Conservation (phyloP, 495 filamentous ascomycete genomes). For the Schizothecium vesticola region DNA sequence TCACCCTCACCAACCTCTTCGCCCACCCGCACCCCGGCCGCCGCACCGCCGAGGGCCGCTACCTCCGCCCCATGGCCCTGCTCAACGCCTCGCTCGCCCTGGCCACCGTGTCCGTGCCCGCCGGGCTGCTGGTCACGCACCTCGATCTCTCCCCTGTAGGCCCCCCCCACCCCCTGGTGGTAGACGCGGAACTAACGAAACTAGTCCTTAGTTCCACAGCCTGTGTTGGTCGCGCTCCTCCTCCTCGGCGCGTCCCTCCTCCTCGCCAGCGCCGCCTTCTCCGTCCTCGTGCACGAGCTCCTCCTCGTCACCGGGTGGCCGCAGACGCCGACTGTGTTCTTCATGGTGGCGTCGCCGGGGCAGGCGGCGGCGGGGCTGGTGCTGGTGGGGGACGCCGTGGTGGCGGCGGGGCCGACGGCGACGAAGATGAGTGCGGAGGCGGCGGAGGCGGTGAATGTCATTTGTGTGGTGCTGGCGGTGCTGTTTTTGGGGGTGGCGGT, state of each 20-base stretch:
- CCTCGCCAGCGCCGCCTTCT: conserved; percentile 7
- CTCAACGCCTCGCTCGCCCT: background rate
- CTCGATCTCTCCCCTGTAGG: background rate
- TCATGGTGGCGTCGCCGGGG: conserved; percentile 11
- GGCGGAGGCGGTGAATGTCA: background rate
- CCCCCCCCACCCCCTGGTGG: too few relatives aligned
- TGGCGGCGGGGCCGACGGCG: background rate
- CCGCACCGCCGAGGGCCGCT: background rate
- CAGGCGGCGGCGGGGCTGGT: conserved; percentile 13
- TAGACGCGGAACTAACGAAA: too few relatives aligned
- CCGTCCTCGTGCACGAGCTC: conserved; percentile 15
- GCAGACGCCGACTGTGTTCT: conserved; percentile 7
- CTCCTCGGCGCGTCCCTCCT: conserved; percentile 4
- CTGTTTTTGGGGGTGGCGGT: conserved; percentile 11
- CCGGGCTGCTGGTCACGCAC: background rate
- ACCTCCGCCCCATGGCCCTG: background rate
- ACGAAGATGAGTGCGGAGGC: background rate
- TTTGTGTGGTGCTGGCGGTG: conserved; percentile 10
- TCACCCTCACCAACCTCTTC: background rate
- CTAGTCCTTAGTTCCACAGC: too few relatives aligned
- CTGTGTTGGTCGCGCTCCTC: conserved; percentile 5
- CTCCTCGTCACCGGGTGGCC: conserved; percentile 13
- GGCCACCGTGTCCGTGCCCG: background rate
- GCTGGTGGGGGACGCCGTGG: conserved; percentile 6
- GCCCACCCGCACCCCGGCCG: background rate